These are phyloP conservation scores for Aspergillus clavatus DNA, from an alignment of 2,329 filamentous ascomycete genomes.

Conservation along the genomic window DNA sequence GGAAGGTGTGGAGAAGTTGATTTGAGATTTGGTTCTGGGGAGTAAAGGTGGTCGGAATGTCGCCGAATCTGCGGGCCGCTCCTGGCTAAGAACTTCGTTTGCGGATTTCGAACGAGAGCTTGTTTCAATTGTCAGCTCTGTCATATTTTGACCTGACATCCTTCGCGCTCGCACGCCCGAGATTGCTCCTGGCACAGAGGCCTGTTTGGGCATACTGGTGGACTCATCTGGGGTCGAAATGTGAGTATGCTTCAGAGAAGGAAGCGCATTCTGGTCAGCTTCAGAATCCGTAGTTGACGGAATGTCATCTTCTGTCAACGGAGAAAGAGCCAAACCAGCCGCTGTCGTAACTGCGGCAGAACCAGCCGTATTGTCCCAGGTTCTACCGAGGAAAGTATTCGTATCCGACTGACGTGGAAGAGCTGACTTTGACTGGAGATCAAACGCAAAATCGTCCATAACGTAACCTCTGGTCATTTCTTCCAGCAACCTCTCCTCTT, in stretches of 20 bases:
- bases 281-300: constrained; percentile 34
- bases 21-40: constrained; percentile 27
- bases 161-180: constrained; percentile 67
- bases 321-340: constrained; percentile 63
- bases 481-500: constrained; percentile 71
- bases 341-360: constrained; percentile 69
- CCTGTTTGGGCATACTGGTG: constrained; percentile 2
- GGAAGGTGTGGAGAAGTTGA: constrained; percentile 11
- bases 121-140: constrained; percentile 87
- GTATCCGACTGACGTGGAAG: constrained; percentile 76
- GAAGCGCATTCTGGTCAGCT: constrained; percentile 27
- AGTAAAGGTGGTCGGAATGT: constrained; percentile 22
- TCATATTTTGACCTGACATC: constrained; percentile 72
- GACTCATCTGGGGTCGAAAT: constrained; percentile 35
- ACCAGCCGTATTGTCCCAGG: constrained; percentile 74
- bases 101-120: constrained; percentile 31
- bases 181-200: constrained; percentile 2
- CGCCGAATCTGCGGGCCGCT: constrained; percentile 22
- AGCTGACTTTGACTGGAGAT: constrained; percentile 61
- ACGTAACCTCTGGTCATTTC: constrained; percentile 82
- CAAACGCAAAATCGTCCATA: constrained; percentile 77
- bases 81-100: constrained; percentile 22
- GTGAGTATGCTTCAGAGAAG: constrained; percentile 27
- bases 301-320: constrained; percentile 61
- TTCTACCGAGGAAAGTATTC: constrained; percentile 69